phyloP scores from a whole-genome alignment of 75 land plant genomes.

The Picea glauca region DNA sequence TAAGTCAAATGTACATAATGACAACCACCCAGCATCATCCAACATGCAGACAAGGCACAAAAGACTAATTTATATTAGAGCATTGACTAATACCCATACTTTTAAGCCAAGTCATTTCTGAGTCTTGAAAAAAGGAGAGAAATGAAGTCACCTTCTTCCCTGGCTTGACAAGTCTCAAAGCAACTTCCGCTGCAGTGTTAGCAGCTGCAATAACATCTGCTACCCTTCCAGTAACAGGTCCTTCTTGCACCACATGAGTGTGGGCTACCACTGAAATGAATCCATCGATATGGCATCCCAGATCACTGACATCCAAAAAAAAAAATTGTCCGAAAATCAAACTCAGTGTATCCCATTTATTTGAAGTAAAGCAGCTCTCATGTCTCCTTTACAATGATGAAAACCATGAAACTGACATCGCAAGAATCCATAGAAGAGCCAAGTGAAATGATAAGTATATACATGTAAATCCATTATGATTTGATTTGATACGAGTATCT shows the following conservation, averaged over 20 bases:
- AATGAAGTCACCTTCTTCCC: conserved; percentile 73
- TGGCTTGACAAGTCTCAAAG: conserved; percentile 91
- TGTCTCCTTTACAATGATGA: neutral
- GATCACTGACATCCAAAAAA: conserved; percentile 54
- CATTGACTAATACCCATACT: neutral
- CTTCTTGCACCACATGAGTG: conserved; percentile 84
- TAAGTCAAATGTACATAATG: too few species aligned
- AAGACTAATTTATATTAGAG: neutral
- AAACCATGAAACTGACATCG: neutral
- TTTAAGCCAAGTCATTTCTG: too few species aligned
- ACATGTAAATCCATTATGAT: neutral
- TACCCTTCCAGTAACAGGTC: conserved; percentile 85
- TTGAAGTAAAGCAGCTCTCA: neutral
- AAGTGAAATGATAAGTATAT: neutral
- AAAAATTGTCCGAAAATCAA: neutral
- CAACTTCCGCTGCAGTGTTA: conserved; percentile 97
- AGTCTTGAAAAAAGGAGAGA: too few species aligned
- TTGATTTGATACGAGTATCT: neutral
- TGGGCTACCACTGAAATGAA: conserved; percentile 96
- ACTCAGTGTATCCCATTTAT: neutral
- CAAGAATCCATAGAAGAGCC: neutral
- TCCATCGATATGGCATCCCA: conserved; percentile 98
- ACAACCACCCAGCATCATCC: neutral
- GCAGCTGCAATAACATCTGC: conserved; percentile 97
- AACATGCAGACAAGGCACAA: neutral